phyloP scores from a whole-genome alignment of 768 basidiomycete genomes.

The Phaeotremella skinneri region DNA sequence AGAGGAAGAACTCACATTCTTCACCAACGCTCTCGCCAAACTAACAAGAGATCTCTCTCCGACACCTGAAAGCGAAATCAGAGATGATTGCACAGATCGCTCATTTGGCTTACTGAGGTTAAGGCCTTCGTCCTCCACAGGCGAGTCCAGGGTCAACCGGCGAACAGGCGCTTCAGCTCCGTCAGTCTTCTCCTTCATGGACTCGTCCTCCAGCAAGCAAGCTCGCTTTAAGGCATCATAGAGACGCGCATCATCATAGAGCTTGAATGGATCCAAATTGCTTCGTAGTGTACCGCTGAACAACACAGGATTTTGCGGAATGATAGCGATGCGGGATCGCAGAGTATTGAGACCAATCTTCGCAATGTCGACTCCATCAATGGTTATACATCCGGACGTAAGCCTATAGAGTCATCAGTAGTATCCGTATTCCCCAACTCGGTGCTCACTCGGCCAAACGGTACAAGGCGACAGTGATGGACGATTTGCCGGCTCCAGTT shows the following conservation, averaged over 20 bases:
- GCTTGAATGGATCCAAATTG: slow-evolving; percentile 84
- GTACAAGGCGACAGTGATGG: slow-evolving; percentile 80
- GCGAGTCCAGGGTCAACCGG: slow-evolving; percentile 72
- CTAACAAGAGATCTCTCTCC: slow-evolving; percentile 75
- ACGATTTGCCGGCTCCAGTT: slow-evolving; percentile 85
- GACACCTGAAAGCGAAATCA: slow-evolving; percentile 25
- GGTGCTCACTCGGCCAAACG: slow-evolving; percentile 53
- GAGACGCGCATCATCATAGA: slow-evolving; percentile 70
- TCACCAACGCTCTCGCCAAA: slow-evolving; percentile 81
- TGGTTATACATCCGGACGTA: slow-evolving; percentile 65
- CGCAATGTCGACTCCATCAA: slow-evolving; percentile 79
- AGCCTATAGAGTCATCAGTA: slow-evolving; percentile 47
- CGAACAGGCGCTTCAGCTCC: not conserved
- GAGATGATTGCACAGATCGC: not conserved
- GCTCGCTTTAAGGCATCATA: slow-evolving; percentile 83
- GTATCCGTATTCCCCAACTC: not conserved
- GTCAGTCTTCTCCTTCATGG: not conserved
- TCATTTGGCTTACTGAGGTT: slow-evolving; percentile 62
- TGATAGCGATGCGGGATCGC: slow-evolving; percentile 38
- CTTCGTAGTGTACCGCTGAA: slow-evolving; percentile 58
- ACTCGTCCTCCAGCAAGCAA: slow-evolving; percentile 64
- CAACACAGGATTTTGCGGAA: slow-evolving; percentile 45
- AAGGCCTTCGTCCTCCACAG: slow-evolving; percentile 77
- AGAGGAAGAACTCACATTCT: slow-evolving; percentile 55
- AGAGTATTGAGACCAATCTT: slow-evolving; percentile 67